Conservation (phyloP, 2,329 filamentous ascomycete genomes). For the Nemania sp. region DNA sequence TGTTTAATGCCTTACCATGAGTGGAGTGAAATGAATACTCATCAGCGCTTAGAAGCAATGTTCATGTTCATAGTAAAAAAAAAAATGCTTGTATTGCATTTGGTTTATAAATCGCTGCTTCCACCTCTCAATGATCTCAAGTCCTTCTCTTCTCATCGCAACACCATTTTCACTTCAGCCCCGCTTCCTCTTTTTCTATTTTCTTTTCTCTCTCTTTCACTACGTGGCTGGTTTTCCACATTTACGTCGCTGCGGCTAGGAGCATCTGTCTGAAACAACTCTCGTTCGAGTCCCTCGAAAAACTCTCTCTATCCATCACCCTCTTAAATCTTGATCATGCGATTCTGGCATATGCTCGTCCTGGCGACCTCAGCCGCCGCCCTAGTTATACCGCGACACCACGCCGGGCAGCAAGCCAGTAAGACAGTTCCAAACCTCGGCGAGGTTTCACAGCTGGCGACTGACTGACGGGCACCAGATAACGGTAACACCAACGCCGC, state of each 20-base stretch:
- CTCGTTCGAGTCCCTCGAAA: conserved; percentile 3
- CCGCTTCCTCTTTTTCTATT: conserved; percentile 24
- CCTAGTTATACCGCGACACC: conserved; percentile 35
- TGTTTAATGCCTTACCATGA: conserved; percentile 18
- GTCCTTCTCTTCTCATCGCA: conserved; percentile 29
- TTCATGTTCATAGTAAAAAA: background rate
- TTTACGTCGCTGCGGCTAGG: conserved; percentile 25
- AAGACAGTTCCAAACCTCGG: background rate
- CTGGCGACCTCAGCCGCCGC: conserved; percentile 34
- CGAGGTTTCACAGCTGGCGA: background rate
- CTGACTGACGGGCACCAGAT: conserved; percentile 18
- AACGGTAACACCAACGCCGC: conserved; percentile 14
- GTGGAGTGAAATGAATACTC: background rate
- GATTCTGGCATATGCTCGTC: conserved; percentile 35
- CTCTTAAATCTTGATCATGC: conserved; percentile 32
- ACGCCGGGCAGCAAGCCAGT: conserved; percentile 31
- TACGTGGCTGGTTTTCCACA: conserved; percentile 35
- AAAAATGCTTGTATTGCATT: background rate
- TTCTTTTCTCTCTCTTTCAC: conserved; percentile 27
- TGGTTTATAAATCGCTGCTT: conserved; percentile 30
- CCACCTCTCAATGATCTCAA: conserved; percentile 3
- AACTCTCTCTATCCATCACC: background rate
- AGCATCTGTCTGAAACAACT: conserved; percentile 13
- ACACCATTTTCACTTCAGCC: conserved; percentile 22
- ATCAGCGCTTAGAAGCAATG: conserved; percentile 6